Evolutionary conservation across 129 eudicot genomes (phyloP).

Genomic region (Oenanthe sinensis): DNA sequence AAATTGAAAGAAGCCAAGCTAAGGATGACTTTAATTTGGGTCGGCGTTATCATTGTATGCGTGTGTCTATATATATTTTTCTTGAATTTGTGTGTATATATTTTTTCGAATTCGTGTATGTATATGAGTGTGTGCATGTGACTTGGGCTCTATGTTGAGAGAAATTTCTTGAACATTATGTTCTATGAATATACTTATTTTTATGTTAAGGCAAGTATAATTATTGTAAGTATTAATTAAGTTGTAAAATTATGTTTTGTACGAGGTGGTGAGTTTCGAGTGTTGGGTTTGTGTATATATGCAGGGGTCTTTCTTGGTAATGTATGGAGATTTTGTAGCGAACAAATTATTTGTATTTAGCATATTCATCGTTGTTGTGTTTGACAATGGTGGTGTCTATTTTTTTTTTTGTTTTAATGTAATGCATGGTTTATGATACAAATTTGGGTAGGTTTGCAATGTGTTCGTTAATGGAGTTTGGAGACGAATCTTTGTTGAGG

Average conservation of each 20-base stretch:
- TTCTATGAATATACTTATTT: not conserved
- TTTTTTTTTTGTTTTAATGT: too few species aligned
- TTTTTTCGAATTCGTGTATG: not conserved
- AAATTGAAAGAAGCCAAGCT: not conserved
- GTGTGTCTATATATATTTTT: not conserved
- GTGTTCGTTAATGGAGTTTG: not conserved
- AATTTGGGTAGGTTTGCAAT: not conserved
- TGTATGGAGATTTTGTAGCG: too few species aligned
- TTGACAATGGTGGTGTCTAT: not conserved
- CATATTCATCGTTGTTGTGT: too few species aligned
- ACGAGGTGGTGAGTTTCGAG: not conserved
- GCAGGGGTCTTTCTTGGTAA: not conserved
- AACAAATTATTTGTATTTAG: too few species aligned
- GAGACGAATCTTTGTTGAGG: not conserved
- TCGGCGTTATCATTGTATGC: constrained; percentile 19
- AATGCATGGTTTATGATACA: not conserved
- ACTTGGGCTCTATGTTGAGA: not conserved
- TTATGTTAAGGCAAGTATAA: not conserved
- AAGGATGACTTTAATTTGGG: not conserved
- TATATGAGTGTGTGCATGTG: not conserved
- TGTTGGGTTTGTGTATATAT: not conserved
- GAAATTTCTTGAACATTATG: not conserved
- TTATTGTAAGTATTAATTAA: not conserved
- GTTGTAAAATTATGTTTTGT: not conserved
- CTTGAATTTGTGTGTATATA: not conserved